Base-by-base conservation (phyloP, 352 stramenopile genomes). In the Phytophthora constricta region DNA sequence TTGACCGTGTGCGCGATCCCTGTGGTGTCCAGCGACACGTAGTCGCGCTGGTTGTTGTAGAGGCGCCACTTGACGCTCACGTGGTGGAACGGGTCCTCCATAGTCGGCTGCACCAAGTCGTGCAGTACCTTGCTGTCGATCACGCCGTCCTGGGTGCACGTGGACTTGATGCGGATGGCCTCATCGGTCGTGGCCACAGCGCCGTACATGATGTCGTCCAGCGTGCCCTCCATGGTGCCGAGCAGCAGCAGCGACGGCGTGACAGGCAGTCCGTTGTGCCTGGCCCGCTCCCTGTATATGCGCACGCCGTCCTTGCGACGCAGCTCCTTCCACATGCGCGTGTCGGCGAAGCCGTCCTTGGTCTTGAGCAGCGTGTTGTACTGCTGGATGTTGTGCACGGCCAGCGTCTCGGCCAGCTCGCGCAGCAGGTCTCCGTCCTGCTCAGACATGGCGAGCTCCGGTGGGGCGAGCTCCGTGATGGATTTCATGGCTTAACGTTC, bases 41-140 rank as follows among this genome's bases (percentile, higher is more conserved):
- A 83, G 62, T 83, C 74, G 1, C 74, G 71, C 16, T 60, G 43
- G n/a, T 63, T 68, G 5, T 68, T 60, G 49, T 75, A 65, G 17
- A 73, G 56, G 3, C 74, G 41, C 73, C 73, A 81, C 45, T 81
- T 74, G 37, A 81, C 53, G 42, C 72, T 71, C 26, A 64, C 55
- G 31, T 72, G 61, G 54, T 69, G 62, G 65, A 78, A 81, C 27
- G 73, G 73, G 11, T 68, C 49, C 10, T 71, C 49, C 31, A 59
- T 39, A 2, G 43, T 72, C 4, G 73, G 65, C 41, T 58, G 54
- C 28, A 69, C 62, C 11, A 81, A 47, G 14, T 71, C 48, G 16
- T 73, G 46, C 25, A 81, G 67, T 17, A 81, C 50, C 23, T 70
- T 65, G 53, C 62, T 71, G 62, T 84, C 72, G 0, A 80, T 43